Evolutionary conservation across 1,139 yeast species (phyloP), one percentile per base, ranked within the genome.

Genomic region (Geotrichum cucujoidarum): DNA sequence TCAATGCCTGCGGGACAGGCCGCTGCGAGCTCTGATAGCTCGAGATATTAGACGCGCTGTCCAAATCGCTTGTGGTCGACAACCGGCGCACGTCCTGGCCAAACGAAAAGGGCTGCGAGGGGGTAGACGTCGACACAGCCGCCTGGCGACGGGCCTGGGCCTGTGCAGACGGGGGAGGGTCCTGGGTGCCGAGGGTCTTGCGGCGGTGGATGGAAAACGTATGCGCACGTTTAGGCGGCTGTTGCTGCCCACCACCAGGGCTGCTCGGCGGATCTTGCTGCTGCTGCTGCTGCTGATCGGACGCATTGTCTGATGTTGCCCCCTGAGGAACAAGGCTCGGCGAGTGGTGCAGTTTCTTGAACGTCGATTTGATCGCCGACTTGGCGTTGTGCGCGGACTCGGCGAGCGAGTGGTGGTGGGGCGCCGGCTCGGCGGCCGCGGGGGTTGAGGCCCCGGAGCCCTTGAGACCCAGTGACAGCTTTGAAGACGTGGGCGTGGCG

Each of bases 1-100:
- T 30, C 16, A 33, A 27, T 5, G 53, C 32, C 24, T 41, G 48
- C 16, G 53, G 53, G 4, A 47, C 46, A 20, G 49, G 49, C 14
- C 53, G 46, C 21, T 47, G 50, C 16, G 45, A 40, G 21, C 50
- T 48, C 13, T 47, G 48, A 27, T 50, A 50, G 14, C 42, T 30
- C 13, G 45, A 43, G 16, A 50, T 38, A n/a, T 39, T 47, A n/a
- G 49, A 22, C 3, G 50, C 45, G 20, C 24, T 13, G 13, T 38
- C 41, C 13, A 50, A 39, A 21, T 50, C 53, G 14, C 48, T 40
- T 7, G 50, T 29, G 29, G 53, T 50, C 17, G 48, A 47, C 14
- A 50, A 40, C 18, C 32, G 38, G 21, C n/a, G 25, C 3, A 45
- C 33, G 14, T 16, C 45, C 5, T 36, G 38, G 25, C 47, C 47